Conservation (phyloP, 1,139 yeast species). For the Candida neerlandica region DNA sequence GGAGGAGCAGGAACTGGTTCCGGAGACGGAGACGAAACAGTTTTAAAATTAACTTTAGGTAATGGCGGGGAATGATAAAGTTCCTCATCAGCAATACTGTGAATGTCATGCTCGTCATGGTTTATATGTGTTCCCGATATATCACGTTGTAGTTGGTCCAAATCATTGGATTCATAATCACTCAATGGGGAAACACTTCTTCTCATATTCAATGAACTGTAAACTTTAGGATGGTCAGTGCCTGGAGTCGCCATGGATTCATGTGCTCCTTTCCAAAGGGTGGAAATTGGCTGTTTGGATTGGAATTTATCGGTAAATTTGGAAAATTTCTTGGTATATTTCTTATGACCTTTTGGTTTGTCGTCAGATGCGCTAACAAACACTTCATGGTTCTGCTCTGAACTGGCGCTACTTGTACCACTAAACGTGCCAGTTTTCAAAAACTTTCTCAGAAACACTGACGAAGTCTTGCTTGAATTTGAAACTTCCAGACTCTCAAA, state of each 20-base stretch:
- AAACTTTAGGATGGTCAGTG: constrained; percentile 9
- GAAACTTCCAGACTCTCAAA: constrained; percentile 26
- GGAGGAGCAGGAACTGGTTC: constrained; percentile 14
- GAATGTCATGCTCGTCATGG: background rate
- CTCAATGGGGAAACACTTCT: constrained; percentile 17
- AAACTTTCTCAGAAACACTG: constrained; percentile 19
- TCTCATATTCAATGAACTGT: constrained; percentile 6
- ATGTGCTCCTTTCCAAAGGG: constrained; percentile 22
- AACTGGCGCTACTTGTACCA: constrained; percentile 13
- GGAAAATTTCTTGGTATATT: constrained; percentile 30
- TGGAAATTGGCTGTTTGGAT: constrained; percentile 39
- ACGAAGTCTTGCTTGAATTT: constrained; percentile 16
- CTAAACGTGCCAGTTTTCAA: constrained; percentile 9
- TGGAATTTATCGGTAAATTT: constrained; percentile 37
- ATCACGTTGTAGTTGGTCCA: constrained; percentile 27
- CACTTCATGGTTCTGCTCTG: constrained; percentile 12
- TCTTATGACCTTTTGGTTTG: constrained; percentile 22
- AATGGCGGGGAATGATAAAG: constrained; percentile 1
- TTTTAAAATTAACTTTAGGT: background rate
- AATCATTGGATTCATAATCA: constrained; percentile 16
- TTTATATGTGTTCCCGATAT: constrained; percentile 10
- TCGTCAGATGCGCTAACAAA: constrained; percentile 18
- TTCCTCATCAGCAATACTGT: background rate
- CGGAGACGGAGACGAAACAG: background rate
- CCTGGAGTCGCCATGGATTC: background rate